A percentile compares a stretch with the other conserved stretches of the same genome.
Evolutionary conservation across 2,329 filamentous ascomycete species (phyloP).

Genomic region (Phymatotrichopsis omnivora): DNA sequence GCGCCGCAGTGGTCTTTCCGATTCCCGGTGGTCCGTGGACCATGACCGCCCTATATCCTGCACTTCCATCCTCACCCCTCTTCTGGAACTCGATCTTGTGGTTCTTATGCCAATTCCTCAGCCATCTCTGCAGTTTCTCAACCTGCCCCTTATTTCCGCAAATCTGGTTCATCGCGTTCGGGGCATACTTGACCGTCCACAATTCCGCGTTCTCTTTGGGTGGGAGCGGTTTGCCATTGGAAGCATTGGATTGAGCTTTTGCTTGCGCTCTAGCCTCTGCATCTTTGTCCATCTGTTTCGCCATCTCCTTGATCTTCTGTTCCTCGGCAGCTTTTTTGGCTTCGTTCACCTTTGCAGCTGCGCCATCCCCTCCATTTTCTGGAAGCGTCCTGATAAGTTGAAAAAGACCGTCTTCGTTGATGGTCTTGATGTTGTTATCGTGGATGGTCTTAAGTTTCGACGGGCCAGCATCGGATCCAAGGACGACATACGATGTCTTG

Average conservation of each 20-base stretch:
- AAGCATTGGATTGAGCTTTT: constrained; percentile 43
- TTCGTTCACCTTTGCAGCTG: constrained; percentile 73
- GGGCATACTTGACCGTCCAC: constrained; percentile 94
- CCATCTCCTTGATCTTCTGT: constrained; percentile 68
- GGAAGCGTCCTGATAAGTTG: constrained; percentile 72
- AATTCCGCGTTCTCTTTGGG: constrained; percentile 51
- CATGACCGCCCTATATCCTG: constrained; percentile 78
- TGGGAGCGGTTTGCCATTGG: constrained; percentile 37
- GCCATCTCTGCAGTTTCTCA: constrained; percentile 81
- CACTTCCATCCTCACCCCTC: constrained; percentile 73
- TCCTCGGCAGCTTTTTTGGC: constrained; percentile 80
- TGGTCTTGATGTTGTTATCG: constrained; percentile 72
- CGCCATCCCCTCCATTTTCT: constrained; percentile 75
- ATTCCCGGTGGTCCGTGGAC: constrained; percentile 93
- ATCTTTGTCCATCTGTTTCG: constrained; percentile 74
- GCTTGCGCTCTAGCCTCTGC: constrained; percentile 52
- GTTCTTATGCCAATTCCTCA: constrained; percentile 68
- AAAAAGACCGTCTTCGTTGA: constrained; percentile 87
- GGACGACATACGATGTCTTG: constrained; percentile 88
- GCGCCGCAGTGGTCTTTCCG: constrained; percentile 93
- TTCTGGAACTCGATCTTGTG: constrained; percentile 73
- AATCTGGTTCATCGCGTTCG: constrained; percentile 72
- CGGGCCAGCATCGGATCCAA: constrained; percentile 83
- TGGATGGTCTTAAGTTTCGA: constrained; percentile 84
- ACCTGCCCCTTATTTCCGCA: constrained; percentile 89